Evolutionary conservation across 148 eudicot genomes (phyloP).

Genomic region (Cornus kousa): DNA sequence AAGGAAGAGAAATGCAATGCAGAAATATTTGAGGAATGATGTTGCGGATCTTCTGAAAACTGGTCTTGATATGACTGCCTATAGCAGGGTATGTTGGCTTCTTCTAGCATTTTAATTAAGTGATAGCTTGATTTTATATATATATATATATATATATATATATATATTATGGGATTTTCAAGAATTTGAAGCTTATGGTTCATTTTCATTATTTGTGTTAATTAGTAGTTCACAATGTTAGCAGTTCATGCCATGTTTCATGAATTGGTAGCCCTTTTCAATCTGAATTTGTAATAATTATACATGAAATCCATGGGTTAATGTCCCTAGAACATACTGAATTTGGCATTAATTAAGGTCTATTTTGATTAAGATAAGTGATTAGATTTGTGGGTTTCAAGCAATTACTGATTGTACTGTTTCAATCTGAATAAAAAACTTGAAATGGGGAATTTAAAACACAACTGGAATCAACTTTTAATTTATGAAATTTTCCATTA

Average conservation of each 20-base stretch:
- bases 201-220: not conserved
- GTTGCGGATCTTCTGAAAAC: conserved; percentile 63
- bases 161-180: not conserved
- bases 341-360: not conserved
- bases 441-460: not conserved
- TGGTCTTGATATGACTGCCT: conserved; percentile 62
- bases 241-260: not conserved
- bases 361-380: not conserved
- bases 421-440: too few species aligned
- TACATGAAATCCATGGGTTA: not conserved
- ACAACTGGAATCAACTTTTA: too few species aligned
- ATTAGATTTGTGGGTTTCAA: not conserved
- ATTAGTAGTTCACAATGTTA: not conserved
- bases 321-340: not conserved
- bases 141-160: too few species aligned
- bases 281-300: not conserved
- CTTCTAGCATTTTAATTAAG: not conserved
- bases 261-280: not conserved
- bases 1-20: conserved; percentile 78
- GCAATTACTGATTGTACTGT: too few species aligned
- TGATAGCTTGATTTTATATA: not conserved
- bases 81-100: conserved; percentile 57
- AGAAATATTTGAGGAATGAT: conserved; percentile 74
- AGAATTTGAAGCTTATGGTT: not conserved
- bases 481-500: not conserved